Evolutionary conservation across 345 rosid genomes (phyloP), one percentile per base, ranked within the genome.

Genomic region (Murraya paniculata): DNA sequence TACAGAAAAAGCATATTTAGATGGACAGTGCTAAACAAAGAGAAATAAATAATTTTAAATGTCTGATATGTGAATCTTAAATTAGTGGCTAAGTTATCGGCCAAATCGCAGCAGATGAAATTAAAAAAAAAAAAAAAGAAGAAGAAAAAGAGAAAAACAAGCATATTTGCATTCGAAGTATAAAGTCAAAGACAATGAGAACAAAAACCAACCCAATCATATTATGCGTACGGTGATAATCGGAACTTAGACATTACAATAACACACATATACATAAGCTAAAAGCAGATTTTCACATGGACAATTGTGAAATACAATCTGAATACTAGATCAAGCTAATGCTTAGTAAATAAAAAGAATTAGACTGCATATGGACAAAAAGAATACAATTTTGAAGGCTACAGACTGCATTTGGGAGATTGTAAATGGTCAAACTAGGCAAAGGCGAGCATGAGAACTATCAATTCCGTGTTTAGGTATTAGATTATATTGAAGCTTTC

Each of bases 321-420:
- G 77, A 53, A 35, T 18, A 48, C 69, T 38, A 38, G 75, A 68
- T 24, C 38, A n/a, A 39, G 64, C 25, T 55, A 66, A 45, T 55
- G 56, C 9, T 25, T 27, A 45, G 77, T 45, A 36, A 77, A 82
- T 28, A 64, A 80, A 61, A 82, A 76, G 78, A 82, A 76, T 81
- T 81, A 66, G 19, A 80, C 60, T 69, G 64, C 31, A 59, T 81
- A 79, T 60, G 79, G 68, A 79, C 81, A 82, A 64, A 25, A 57
- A 70, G 76, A 73, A 55, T 58, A 74, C 57, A 74, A 53, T 25
- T 77, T 64, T 13, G 39, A 57, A 65, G 53, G 64, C 81, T 65
- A 82, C 72, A 24, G 48, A 38, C 72, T 33, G 70, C 57, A 27
- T 41, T 41, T 55, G 31, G 77, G 53, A 70, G 59, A 68, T 68